Conservation (phyloP, 148 eudicot genomes). For the Euryodendron excelsum region DNA sequence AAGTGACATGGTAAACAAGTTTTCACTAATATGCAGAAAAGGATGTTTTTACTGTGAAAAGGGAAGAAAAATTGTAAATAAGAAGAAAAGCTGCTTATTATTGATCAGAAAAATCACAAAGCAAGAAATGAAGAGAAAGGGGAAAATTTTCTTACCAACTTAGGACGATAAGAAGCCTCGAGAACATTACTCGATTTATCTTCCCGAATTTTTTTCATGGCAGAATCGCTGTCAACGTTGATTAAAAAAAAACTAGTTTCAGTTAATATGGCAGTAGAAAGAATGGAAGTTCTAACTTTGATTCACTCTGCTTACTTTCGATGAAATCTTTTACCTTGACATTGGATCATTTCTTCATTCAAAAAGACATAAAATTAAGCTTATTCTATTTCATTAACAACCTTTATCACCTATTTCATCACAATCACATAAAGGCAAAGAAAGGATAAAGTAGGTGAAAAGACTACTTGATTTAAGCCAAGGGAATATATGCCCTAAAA, state of each 20-base stretch:
- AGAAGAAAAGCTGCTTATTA: not conserved
- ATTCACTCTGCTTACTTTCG: not conserved
- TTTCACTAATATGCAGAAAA: not conserved
- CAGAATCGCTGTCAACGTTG: constrained; percentile 19
- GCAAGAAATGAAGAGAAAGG: not conserved
- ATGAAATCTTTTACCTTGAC: not conserved
- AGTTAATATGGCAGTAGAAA: not conserved
- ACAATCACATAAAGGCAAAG: not conserved
- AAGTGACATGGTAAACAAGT: not conserved
- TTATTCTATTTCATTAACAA: not conserved
- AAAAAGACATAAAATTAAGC: not conserved
- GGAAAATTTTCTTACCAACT: constrained; percentile 25
- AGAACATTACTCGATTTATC: constrained; percentile 12
- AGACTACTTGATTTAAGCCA: not conserved
- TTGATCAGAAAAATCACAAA: not conserved
- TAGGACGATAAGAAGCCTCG: constrained; percentile 15
- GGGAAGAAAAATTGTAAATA: not conserved
- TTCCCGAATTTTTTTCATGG: constrained; percentile 11
- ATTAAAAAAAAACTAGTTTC: not conserved
- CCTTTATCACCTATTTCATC: not conserved
- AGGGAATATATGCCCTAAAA: not conserved
- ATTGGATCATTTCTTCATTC: not conserved
- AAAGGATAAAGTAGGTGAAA: not conserved
- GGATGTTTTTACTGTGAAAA: not conserved
- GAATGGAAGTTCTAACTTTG: not conserved